These are phyloP conservation scores for Aspergillus fischeri DNA, from an alignment of 2,329 filamentous ascomycete genomes.

Conservation along the genomic window DNA sequence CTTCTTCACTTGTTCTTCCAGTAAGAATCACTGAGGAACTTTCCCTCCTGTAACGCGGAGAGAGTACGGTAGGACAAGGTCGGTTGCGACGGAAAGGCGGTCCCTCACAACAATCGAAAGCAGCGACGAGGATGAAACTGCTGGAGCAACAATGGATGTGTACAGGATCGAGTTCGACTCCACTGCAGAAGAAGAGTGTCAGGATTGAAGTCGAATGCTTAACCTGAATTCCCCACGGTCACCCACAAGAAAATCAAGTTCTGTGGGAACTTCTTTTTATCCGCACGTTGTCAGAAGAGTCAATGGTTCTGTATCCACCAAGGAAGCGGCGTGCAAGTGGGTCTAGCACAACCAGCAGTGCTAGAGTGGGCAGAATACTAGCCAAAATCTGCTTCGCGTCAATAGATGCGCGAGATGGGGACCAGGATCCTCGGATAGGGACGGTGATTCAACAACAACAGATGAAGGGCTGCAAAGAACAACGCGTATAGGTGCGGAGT, in stretches of 20 bases:
- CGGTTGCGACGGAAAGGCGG: constrained; percentile 16
- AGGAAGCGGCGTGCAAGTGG: constrained; percentile 36
- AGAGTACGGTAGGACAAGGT: not conserved
- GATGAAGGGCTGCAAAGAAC: constrained; percentile 16
- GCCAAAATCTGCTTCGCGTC: constrained; percentile 34
- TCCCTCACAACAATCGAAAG: not conserved
- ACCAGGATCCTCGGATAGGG: constrained; percentile 17
- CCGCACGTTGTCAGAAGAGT: constrained; percentile 38
- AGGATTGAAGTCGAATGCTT: constrained; percentile 31
- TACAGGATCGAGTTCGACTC: constrained; percentile 21
- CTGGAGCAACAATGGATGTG: constrained; percentile 11
- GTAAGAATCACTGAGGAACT: not conserved
- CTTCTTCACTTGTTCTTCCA: constrained; percentile 10
- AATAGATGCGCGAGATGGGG: constrained; percentile 22
- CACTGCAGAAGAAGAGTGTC: constrained; percentile 26
- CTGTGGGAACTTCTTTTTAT: constrained; percentile 40
- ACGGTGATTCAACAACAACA: constrained; percentile 12
- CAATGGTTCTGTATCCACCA: constrained; percentile 39
- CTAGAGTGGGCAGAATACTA: constrained; percentile 17
- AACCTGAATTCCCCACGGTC: constrained; percentile 39
- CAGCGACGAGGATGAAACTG: constrained; percentile 13
- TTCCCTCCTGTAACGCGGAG: constrained; percentile 7
- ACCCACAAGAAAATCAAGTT: constrained; percentile 34
- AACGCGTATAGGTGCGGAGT: constrained; percentile 11
- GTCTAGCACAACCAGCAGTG: constrained; percentile 36